Base-by-base conservation (phyloP, 75 land plant genomes). In the Pinus albicaulis region DNA sequence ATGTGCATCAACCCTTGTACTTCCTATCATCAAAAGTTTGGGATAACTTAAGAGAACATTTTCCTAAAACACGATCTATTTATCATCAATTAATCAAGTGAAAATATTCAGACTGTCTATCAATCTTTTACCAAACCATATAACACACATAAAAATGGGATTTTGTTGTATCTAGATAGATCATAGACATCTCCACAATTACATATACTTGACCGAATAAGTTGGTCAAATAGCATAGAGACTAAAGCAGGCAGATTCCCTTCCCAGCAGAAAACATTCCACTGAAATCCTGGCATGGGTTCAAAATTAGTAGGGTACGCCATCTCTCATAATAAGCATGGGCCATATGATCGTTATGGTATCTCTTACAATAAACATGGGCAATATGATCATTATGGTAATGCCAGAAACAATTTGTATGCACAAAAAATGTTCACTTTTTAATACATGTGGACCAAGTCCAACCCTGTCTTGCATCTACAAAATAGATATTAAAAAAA, bases 381-480 rank as follows among this genome's bases (percentile, higher is more conserved):
- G 31, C 52, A 68, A 20, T 41, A 48, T 36, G 41, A 20, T 20
- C 20, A 6, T 17, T 10, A 41, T 41, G 52, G n/a, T 38, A 68
- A 20, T 38, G 16, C 0, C 8, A 14, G n/a, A 38, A 65, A 13
- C 1, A 68, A 22, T 68, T 68, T 41, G n/a, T 41, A 8, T 12
- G 53, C 53, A 48, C 52, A 68, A 11, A 3, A 68, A 41, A 41
- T 41, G 71, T 68, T 36, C n/a, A 68, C 41, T 68, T 41, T 19
- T 68, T 68, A 68, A 68, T 68, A 68, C 52, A 41, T 20, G 71
- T 38, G 71, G 52, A 68, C n/a, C 52, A 68, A n/a, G 48, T 38
- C 71, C 23, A 68, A 36, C 24, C 52, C 19, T 19, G 68, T 68
- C 71, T 68, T 41, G 53, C 52, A 41, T 68, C 52, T 68, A 68